Conservation (phyloP, 2,329 filamentous ascomycete species). For the Emergomyces orientalis region DNA sequence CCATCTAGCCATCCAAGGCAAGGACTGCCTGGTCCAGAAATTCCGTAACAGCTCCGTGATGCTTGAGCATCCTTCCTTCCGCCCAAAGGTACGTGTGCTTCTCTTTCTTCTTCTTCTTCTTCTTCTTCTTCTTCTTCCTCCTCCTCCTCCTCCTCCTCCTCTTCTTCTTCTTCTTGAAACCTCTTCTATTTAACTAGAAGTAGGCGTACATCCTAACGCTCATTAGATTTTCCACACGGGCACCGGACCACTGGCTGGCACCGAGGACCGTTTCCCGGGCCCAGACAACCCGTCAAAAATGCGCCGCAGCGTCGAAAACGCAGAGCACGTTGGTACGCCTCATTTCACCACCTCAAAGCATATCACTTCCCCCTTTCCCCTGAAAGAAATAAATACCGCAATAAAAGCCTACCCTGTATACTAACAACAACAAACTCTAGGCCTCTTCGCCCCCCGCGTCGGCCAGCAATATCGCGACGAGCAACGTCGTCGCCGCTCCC, state of each 20-base stretch:
- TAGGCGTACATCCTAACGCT: slow-evolving; percentile 39
- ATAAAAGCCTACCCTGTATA: neutral
- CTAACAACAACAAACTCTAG: slow-evolving; percentile 33
- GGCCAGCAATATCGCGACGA: slow-evolving; percentile 64
- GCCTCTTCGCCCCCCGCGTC: slow-evolving; percentile 70
- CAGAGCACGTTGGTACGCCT: slow-evolving; percentile 65
- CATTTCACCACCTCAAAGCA: neutral
- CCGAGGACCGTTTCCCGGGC: slow-evolving; percentile 64
- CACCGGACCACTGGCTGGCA: slow-evolving; percentile 48
- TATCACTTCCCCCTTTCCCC: neutral
- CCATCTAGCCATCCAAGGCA: slow-evolving; percentile 70
- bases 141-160: no score
- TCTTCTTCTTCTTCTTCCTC: neutral
- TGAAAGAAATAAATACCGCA: neutral
- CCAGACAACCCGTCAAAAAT: slow-evolving; percentile 83
- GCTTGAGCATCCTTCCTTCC: slow-evolving; percentile 70
- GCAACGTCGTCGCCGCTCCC: slow-evolving; percentile 65
- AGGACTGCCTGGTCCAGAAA: slow-evolving; percentile 83
- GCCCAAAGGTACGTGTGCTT: slow-evolving; percentile 59
- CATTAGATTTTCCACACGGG: slow-evolving; percentile 46
- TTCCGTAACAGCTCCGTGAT: slow-evolving; percentile 97
- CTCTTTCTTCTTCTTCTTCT: neutral
- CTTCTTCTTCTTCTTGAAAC: neutral
- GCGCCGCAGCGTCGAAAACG: slow-evolving; percentile 78
- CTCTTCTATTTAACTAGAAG: neutral